Percentiles rank a stretch among this genome's conserved stretches.
Conservation (phyloP, 176 grass and related monocot species). For the Cymbopogon citratus region DNA sequence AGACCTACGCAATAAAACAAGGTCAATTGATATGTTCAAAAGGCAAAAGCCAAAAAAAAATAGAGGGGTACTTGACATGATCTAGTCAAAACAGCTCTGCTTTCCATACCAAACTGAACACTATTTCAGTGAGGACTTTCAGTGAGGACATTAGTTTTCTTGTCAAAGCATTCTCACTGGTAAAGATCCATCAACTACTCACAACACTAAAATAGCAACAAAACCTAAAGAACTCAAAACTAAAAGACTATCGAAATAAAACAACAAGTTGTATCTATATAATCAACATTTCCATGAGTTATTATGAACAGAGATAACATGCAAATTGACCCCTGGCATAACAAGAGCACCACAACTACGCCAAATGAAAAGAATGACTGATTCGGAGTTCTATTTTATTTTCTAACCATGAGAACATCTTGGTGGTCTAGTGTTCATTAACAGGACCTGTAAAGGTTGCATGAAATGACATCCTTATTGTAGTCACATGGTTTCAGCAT, state of each 20-base stretch:
- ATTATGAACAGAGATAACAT: not conserved
- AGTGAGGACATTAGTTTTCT: not conserved
- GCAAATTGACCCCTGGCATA: not conserved
- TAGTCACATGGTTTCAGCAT: not conserved
- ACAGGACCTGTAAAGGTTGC: not conserved
- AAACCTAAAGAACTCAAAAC: not conserved
- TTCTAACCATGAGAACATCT: not conserved
- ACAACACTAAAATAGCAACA: not conserved
- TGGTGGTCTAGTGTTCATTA: not conserved
- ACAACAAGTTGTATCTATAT: constrained; percentile 7
- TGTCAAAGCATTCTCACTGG: not conserved
- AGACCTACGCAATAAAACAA: not conserved
- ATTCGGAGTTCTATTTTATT: not conserved
- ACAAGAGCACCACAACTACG: not conserved
- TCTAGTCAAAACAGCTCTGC: not conserved
- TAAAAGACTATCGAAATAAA: not conserved
- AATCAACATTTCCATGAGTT: not conserved
- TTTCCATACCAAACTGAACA: not conserved
- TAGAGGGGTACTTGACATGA: not conserved
- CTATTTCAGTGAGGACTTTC: not conserved
- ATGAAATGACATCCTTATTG: constrained; percentile 4
- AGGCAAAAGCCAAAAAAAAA: not conserved
- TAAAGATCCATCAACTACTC: not conserved
- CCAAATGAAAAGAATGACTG: not conserved
- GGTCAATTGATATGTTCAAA: not conserved